A percentile compares a stretch with the other conserved stretches of the same genome.
These are phyloP conservation scores for sunflower (Helianthus annuus) DNA, from an alignment of 129 eudicot species.

Conservation along the genomic window DNA sequence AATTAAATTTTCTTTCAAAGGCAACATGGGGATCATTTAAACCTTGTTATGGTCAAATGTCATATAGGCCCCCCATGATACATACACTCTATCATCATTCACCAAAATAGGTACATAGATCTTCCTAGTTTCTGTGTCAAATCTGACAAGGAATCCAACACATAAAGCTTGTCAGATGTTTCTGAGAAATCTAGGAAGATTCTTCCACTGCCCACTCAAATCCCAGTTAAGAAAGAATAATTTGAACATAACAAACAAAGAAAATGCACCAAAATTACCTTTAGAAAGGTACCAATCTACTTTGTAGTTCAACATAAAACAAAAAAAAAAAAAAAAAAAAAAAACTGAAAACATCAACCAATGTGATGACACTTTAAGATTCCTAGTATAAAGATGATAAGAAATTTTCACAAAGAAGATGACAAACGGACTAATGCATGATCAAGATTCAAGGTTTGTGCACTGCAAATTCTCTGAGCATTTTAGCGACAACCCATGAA, in stretches of 20 bases:
- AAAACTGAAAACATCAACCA: conserved; percentile 12
- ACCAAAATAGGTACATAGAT: background rate
- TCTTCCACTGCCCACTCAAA: conserved; percentile 10
- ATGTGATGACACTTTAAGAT: conserved; percentile 33
- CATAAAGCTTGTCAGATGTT: conserved; percentile 1
- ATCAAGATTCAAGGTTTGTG: conserved; percentile 45
- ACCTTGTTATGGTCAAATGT: background rate
- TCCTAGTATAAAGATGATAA: conserved; percentile 30
- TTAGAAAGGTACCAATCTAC: conserved; percentile 16
- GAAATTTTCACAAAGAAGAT: conserved; percentile 27
- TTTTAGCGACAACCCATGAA: conserved; percentile 32
- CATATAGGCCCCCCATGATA: background rate
- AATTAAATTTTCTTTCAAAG: background rate
- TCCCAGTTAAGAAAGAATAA: conserved; percentile 4
- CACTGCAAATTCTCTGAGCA: conserved; percentile 65
- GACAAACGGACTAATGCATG: background rate
- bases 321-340: conserved; percentile 11
- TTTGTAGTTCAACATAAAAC: conserved; percentile 22
- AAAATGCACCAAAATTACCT: conserved; percentile 20
- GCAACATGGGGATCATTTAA: background rate
- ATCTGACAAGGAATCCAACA: background rate
- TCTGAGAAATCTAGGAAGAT: background rate
- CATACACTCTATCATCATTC: background rate
- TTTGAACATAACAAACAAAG: conserved; percentile 7
- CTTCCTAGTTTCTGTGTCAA: background rate